These are phyloP conservation scores for Gamsiella multidivaricata DNA, from an alignment of 192 early-diverging fungal genomes.

Conservation along the genomic window DNA sequence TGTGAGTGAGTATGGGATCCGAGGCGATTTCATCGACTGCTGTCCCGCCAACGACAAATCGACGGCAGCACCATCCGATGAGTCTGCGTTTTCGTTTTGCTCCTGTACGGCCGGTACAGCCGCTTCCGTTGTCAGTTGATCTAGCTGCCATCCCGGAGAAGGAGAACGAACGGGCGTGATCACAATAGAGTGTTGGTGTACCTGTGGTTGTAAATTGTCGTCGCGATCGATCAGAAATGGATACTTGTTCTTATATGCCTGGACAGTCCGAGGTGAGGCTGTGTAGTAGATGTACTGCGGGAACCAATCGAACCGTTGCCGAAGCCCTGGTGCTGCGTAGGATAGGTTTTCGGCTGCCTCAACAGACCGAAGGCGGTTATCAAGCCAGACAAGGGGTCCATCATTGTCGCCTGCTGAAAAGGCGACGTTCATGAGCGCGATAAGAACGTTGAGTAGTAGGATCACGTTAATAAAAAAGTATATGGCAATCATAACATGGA, in stretches of 20 bases:
- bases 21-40: background rate
- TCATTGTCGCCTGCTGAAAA: slow-evolving; percentile 15
- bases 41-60: background rate
- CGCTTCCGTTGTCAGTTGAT: too few species aligned
- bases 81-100: too few species aligned
- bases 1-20: background rate
- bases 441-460: slow-evolving; percentile 11
- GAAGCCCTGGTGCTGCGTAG: slow-evolving; percentile 10
- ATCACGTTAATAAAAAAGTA: slow-evolving; percentile 39
- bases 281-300: slow-evolving; percentile 25
- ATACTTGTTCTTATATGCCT: slow-evolving; percentile 12
- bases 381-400: slow-evolving; percentile 12
- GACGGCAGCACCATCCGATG: too few species aligned
- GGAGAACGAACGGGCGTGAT: too few species aligned
- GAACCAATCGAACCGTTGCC: slow-evolving; percentile 17
- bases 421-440: slow-evolving; percentile 20
- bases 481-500: slow-evolving; percentile 32
- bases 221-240: background rate
- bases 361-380: slow-evolving; percentile 14
- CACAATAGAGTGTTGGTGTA: too few species aligned
- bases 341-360: slow-evolving; percentile 16
- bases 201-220: background rate
- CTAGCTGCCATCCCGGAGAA: too few species aligned
- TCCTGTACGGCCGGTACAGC: too few species aligned
- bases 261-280: background rate